Evolutionary conservation across 768 basidiomycete genomes (phyloP), one percentile per base, ranked within the genome.

Genomic region (Hygrocybe punicea): DNA sequence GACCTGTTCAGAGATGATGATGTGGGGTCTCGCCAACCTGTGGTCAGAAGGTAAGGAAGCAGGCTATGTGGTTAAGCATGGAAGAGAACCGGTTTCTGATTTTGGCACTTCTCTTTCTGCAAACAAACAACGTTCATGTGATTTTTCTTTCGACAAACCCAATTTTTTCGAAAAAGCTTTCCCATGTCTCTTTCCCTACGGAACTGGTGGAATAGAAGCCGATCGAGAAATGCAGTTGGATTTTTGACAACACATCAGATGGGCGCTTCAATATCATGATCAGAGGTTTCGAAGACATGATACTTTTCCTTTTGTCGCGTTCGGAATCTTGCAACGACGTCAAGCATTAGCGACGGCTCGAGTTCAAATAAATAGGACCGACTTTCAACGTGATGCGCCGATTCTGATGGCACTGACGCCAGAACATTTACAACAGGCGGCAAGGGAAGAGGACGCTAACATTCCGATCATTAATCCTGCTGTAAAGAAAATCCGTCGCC

Each of bases 331-430:
- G 3, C 73, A 74, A 44, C 67, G 67, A 34, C 55, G 67, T 5
- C 51, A 69, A 9, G 63, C 60, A 2, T 51, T 67, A 1, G 17
- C 24, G 7, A 69, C 68, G 0, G 67, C 76, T n/a, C n/a, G n/a
- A n/a, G n/a, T n/a, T n/a, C n/a, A n/a, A n/a, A 0, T 42, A 39
- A 80, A 0, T 75, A 78, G 49, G 72, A 78, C 52, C 56, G 63
- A 3, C 53, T n/a, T n/a, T n/a, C n/a, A 59, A 0, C 35, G 53
- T 2, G 49, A 61, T 5, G 76, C 62, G 4, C 21, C 48, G 0
- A 21, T 66, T 1, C 56, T 77, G 2, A 23, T 57, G 0, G 51
- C 66, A 0, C 44, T 79, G 1, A 74, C 61, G 1, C 56, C 62
- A 4, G 51, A 63, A 2, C 67, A 76, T 19, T 51, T 80, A 10